Percentiles rank a stretch among this genome's conserved stretches.
Evolutionary conservation across 345 rosid genomes (phyloP).

Genomic region (Chamaenerion angustifolium): DNA sequence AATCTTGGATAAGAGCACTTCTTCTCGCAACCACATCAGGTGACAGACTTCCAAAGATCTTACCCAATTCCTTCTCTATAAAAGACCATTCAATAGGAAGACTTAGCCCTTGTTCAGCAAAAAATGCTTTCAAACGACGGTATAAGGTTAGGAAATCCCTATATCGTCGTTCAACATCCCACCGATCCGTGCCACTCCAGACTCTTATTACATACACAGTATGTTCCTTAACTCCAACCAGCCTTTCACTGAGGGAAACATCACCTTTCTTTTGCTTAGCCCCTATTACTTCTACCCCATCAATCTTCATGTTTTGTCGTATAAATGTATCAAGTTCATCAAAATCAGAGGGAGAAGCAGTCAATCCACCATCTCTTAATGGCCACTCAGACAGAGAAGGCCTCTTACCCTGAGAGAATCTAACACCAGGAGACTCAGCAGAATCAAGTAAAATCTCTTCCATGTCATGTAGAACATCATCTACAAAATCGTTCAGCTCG

Average conservation of each 20-base stretch:
- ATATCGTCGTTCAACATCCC: slow-evolving; percentile 93
- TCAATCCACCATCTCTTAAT: slow-evolving; percentile 45
- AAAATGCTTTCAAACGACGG: slow-evolving; percentile 64
- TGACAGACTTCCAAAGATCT: slow-evolving; percentile 70
- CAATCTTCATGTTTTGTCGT: slow-evolving; percentile 34
- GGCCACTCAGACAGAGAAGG: slow-evolving; percentile 26
- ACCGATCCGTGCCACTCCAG: slow-evolving; percentile 62
- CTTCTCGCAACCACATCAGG: slow-evolving; percentile 76
- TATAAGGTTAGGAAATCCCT: slow-evolving; percentile 80
- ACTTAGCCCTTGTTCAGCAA: slow-evolving; percentile 60
- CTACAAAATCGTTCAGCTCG: slow-evolving; percentile 47
- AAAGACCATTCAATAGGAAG: slow-evolving; percentile 83
- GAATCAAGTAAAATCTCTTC: slow-evolving; percentile 86
- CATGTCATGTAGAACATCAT: slow-evolving; percentile 92
- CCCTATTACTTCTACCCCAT: slow-evolving; percentile 76
- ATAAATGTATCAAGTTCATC: slow-evolving; percentile 26
- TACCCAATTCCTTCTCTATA: slow-evolving; percentile 69
- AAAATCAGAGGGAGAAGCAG: slow-evolving; percentile 61
- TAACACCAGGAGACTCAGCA: slow-evolving; percentile 52
- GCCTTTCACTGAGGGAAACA: slow-evolving; percentile 81
- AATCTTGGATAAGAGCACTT: slow-evolving; percentile 78
- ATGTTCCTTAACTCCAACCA: slow-evolving; percentile 91
- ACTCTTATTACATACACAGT: slow-evolving; percentile 70
- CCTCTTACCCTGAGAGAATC: slow-evolving; percentile 38
- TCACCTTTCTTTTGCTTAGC: slow-evolving; percentile 89